Conservation (phyloP, 2,329 filamentous ascomycete genomes). For the Ambrosiella xylebori region DNA sequence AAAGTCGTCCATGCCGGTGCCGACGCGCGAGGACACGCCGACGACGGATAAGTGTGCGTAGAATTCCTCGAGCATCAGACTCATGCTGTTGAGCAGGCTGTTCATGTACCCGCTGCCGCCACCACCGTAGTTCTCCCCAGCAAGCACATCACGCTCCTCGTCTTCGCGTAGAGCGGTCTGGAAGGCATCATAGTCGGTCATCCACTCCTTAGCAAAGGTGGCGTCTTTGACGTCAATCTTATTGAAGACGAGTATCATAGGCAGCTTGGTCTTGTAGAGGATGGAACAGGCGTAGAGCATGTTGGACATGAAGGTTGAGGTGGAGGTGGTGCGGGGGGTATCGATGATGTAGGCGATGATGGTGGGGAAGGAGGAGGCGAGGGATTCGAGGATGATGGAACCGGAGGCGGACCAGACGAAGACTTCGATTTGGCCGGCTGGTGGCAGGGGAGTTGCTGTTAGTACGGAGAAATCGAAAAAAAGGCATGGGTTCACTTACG, state of each 20-base stretch:
- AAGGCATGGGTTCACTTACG: constrained; percentile 23
- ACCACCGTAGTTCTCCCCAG: constrained; percentile 50
- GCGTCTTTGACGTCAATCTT: constrained; percentile 94
- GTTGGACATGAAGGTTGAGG: constrained; percentile 97
- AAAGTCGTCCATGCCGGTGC: constrained; percentile 81
- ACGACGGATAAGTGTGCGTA: constrained; percentile 89
- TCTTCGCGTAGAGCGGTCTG: constrained; percentile 69
- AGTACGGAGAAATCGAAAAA: not conserved
- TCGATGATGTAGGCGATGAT: constrained; percentile 97
- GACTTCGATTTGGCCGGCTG: constrained; percentile 84
- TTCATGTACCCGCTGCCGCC: constrained; percentile 91
- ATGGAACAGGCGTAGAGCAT: constrained; percentile 99
- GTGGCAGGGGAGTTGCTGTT: not conserved
- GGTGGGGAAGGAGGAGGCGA: constrained; percentile 88
- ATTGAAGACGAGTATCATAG: constrained; percentile 98
- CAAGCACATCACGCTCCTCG: constrained; percentile 61
- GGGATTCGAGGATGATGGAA: constrained; percentile 78
- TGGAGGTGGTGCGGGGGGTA: constrained; percentile 81
- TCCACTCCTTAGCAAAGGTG: constrained; percentile 90
- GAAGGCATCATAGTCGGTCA: constrained; percentile 97
- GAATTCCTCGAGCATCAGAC: constrained; percentile 90
- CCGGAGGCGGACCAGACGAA: constrained; percentile 97
- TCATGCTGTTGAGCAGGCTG: constrained; percentile 92
- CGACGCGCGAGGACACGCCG: constrained; percentile 82
- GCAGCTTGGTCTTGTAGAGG: constrained; percentile 93